Percentiles rank a stretch among this genome's conserved stretches.
Evolutionary conservation across 768 basidiomycete genomes (phyloP).

Genomic region (Pleurotus salmoneostramineus): DNA sequence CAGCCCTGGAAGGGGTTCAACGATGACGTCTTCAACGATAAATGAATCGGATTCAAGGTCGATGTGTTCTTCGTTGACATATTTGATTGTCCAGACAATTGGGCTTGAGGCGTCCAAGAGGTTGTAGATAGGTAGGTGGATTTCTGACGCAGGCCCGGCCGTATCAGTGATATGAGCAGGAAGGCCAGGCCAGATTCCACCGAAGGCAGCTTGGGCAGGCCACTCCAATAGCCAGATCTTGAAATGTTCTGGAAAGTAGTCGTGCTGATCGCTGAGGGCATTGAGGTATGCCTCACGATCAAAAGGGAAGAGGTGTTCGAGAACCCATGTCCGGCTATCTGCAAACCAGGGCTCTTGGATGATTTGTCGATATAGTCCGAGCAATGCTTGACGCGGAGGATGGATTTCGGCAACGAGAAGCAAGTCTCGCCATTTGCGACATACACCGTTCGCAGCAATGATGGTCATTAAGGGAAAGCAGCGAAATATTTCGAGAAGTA

Average conservation of each 20-base stretch:
- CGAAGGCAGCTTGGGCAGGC: slow-evolving; percentile 17
- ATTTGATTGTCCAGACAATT: background rate
- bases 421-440: background rate
- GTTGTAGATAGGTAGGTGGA: background rate
- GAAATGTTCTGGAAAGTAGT: slow-evolving; percentile 17
- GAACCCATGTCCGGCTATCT: background rate
- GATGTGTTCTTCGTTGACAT: background rate
- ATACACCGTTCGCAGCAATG: background rate
- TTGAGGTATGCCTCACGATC: slow-evolving; percentile 8
- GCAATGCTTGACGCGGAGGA: background rate
- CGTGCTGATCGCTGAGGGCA: slow-evolving; percentile 10
- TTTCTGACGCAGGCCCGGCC: background rate
- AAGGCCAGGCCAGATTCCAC: slow-evolving; percentile 16
- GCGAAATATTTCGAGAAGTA: background rate
- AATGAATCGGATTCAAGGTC: background rate
- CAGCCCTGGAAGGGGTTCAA: background rate
- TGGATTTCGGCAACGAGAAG: background rate
- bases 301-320: background rate
- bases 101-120: background rate
- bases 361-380: background rate
- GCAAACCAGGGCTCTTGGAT: background rate
- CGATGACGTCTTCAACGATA: background rate
- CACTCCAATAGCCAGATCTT: slow-evolving; percentile 21
- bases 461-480: background rate
- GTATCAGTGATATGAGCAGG: too few species aligned